Conservation (phyloP, 306 rosid genomes). For the Cicer arietinum region DNA sequence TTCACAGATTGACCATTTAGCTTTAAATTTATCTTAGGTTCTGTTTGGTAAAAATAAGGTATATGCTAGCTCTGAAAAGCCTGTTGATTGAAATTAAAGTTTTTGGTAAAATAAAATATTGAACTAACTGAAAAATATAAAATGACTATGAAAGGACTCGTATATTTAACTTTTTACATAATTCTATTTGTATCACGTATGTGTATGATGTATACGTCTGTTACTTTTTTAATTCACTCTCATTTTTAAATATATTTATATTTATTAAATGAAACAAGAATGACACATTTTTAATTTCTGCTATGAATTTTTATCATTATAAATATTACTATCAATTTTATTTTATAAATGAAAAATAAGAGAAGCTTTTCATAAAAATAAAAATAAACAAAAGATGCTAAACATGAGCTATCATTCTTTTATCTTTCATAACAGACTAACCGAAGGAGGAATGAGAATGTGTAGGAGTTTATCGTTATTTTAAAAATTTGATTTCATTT, state of each 20-base stretch:
- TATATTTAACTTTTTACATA: not conserved
- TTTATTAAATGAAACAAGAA: not conserved
- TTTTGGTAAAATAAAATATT: not conserved
- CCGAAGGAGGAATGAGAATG: too few species aligned
- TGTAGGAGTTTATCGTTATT: too few species aligned
- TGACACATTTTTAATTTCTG: not conserved
- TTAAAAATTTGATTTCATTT: too few species aligned
- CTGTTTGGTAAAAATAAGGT: not conserved
- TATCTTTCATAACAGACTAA: too few species aligned
- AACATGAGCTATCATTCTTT: too few species aligned
- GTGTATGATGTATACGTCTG: not conserved
- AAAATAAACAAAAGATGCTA: too few species aligned
- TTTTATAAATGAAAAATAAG: too few species aligned
- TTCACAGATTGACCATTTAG: not conserved
- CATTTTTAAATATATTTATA: not conserved
- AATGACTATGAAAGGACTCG: slow-evolving; percentile 1
- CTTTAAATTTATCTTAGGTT: not conserved
- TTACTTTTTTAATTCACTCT: not conserved
- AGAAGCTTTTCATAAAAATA: too few species aligned
- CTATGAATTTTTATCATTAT: not conserved
- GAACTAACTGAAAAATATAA: not conserved
- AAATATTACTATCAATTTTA: not conserved
- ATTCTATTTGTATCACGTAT: not conserved
- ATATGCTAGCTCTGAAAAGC: not conserved
- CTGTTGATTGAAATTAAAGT: slow-evolving; percentile 3